Evolutionary conservation across 768 basidiomycete genomes (phyloP).

Genomic region (Auriscalpium orientale): DNA sequence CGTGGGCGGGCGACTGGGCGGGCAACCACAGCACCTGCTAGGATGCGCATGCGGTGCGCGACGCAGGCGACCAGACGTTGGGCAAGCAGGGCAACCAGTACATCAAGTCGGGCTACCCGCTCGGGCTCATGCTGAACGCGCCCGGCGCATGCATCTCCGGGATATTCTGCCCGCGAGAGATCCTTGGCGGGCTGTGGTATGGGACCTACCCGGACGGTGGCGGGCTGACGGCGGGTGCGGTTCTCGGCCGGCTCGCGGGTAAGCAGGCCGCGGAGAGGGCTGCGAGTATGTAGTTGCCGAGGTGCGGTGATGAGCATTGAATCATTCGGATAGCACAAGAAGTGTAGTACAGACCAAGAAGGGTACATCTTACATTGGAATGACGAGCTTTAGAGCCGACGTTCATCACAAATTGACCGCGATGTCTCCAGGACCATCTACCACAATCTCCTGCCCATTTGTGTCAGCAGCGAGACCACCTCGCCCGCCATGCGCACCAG

Average conservation of each 20-base stretch:
- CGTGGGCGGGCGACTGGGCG: constrained; percentile 51
- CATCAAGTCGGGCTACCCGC: constrained; percentile 68
- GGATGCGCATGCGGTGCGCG: constrained; percentile 51
- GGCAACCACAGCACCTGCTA: constrained; percentile 70
- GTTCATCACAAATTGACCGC: too few relatives aligned
- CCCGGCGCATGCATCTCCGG: constrained; percentile 39
- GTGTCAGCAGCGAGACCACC: too few relatives aligned
- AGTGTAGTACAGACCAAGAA: too few relatives aligned
- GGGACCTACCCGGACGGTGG: constrained; percentile 66
- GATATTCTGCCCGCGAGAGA: constrained; percentile 60
- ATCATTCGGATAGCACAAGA: too few relatives aligned
- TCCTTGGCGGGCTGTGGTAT: constrained; percentile 59
- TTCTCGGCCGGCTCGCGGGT: constrained; percentile 56
- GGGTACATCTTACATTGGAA: too few relatives aligned
- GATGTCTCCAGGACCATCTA: too few relatives aligned
- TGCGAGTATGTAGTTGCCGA: background rate
- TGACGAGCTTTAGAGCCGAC: too few relatives aligned
- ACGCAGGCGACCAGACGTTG: constrained; percentile 47
- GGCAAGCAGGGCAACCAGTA: constrained; percentile 65
- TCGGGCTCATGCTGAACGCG: constrained; percentile 62
- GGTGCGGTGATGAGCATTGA: too few relatives aligned
- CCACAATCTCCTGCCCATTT: too few relatives aligned
- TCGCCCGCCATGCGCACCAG: too few relatives aligned
- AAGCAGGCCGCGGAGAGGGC: too few relatives aligned
- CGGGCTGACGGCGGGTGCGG: constrained; percentile 56